These are phyloP conservation scores for Monosporascus sp. DNA, from an alignment of 2,329 filamentous ascomycete species.

Conservation along the genomic window DNA sequence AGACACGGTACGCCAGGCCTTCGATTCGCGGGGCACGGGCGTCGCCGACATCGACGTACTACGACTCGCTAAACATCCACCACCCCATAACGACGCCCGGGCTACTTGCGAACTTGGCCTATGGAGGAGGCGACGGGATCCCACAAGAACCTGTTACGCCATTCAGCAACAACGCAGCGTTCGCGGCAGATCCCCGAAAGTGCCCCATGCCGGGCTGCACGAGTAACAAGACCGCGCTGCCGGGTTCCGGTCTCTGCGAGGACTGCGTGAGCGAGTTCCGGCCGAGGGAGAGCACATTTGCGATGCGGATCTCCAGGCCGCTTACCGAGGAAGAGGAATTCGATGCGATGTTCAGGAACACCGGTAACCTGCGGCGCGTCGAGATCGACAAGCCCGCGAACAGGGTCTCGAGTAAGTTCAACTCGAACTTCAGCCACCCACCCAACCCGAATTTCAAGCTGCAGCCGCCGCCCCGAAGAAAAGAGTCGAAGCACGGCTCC, in stretches of 20 bases:
- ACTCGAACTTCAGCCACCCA: slow-evolving; percentile 2
- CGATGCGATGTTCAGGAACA: not conserved
- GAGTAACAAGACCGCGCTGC: slow-evolving; percentile 7
- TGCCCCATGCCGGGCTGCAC: slow-evolving; percentile 17
- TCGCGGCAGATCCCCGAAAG: not conserved
- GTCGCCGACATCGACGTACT: not conserved
- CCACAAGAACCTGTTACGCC: not conserved
- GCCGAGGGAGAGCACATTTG: slow-evolving; percentile 13
- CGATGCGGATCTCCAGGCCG: not conserved
- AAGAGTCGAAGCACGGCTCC: not conserved
- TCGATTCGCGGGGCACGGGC: not conserved
- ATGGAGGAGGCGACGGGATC: not conserved
- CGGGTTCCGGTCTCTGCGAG: slow-evolving; percentile 9
- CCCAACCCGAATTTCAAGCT: slow-evolving; percentile 11
- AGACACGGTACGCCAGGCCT: not conserved
- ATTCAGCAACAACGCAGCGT: not conserved
- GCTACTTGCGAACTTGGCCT: not conserved
- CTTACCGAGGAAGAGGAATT: not conserved
- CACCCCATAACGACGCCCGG: not conserved
- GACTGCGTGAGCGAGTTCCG: slow-evolving; percentile 16
- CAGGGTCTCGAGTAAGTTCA: slow-evolving; percentile 5
- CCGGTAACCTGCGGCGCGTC: not conserved
- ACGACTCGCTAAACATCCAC: not conserved
- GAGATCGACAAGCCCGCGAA: not conserved
- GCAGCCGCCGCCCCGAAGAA: slow-evolving; percentile 13